phyloP scores from a whole-genome alignment of 225 moss, liverwort and hornwort species.

The Lunularia cruciata region DNA sequence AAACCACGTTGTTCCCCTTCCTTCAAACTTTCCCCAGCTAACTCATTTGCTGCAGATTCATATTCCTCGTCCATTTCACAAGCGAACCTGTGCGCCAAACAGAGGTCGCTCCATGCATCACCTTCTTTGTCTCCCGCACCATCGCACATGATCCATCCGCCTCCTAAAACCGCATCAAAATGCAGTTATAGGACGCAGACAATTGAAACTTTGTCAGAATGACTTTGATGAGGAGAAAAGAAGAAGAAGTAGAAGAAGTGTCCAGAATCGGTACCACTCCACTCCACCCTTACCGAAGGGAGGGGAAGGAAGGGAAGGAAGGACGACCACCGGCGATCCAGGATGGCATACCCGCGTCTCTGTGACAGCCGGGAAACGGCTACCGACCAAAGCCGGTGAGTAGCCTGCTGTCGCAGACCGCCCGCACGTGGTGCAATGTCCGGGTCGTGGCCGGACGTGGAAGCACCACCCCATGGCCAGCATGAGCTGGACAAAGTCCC shows the following conservation, averaged over 20 bases:
- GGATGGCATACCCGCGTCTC: too few relatives aligned
- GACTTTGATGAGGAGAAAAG: neutral
- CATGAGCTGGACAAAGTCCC: slow-evolving; percentile 18
- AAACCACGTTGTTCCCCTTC: neutral
- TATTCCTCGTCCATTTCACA: neutral
- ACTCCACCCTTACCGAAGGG: neutral
- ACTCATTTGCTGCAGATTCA: neutral
- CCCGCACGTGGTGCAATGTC: slow-evolving; percentile 8
- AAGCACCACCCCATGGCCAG: neutral
- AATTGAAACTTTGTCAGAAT: neutral
- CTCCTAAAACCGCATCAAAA: neutral
- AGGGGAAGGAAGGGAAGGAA: too few relatives aligned
- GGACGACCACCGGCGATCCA: too few relatives aligned
- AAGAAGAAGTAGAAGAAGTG: too few relatives aligned
- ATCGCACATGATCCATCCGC: neutral
- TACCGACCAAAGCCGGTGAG: neutral
- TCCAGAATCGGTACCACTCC: neutral
- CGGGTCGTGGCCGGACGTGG: slow-evolving; percentile 10
- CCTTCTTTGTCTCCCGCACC: neutral
- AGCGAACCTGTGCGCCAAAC: neutral
- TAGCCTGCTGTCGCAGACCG: too few relatives aligned
- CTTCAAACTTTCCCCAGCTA: neutral
- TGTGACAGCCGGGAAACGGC: neutral
- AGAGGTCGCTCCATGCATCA: neutral
- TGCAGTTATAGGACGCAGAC: neutral